Base-by-base conservation (phyloP, 306 rosid species). In the Vigna mungo region DNA sequence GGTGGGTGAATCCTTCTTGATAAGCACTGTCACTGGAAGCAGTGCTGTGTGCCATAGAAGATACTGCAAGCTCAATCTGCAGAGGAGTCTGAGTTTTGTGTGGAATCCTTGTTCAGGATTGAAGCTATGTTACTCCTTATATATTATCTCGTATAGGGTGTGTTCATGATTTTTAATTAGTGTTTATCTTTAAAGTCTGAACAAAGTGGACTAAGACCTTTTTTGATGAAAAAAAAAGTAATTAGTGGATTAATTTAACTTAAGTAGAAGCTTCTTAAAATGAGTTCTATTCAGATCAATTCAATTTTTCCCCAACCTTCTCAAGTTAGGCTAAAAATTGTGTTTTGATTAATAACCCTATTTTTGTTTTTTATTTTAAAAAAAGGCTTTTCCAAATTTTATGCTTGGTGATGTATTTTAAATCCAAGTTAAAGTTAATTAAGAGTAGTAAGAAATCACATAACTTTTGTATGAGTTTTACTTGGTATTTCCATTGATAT, bases 31-130 rank as follows among this genome's bases (percentile, higher is more conserved):
- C 55, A 67, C 13, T 18, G 17, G 71, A 66, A 41, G 34, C 49
- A 3, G n/a, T 11, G 27, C 53, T 66, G 6, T 66, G 36, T 0
- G 32, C 71, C 71, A 66, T 65, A 10, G 69, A 63, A 63, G 4
- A 61, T 61, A 1, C 46, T 1, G 68, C 41, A 58, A 58, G 16
- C 34, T 56, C 18, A 56, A 56, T 37, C 10, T 15, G 44, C 67
- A 54, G 36, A 56, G 6, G 46, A 37, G 21, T 36, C 27, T 63
- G 48, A 63, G 69, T 36, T 63, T 37, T 64, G 70, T 17, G 27
- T 32, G 36, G 48, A n/a, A 37, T n/a, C 30, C 27, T 63, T 63
- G 46, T 36, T 64, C 30, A 37, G 1, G 70, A 37, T 64, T 64
- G 18, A 17, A 5, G 68, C n/a, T 36, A 62, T 62, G 10, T 21